These are phyloP conservation scores for Jaminaea rosea DNA, from an alignment of 1,284 basidiomycete species.

Conservation along the genomic window DNA sequence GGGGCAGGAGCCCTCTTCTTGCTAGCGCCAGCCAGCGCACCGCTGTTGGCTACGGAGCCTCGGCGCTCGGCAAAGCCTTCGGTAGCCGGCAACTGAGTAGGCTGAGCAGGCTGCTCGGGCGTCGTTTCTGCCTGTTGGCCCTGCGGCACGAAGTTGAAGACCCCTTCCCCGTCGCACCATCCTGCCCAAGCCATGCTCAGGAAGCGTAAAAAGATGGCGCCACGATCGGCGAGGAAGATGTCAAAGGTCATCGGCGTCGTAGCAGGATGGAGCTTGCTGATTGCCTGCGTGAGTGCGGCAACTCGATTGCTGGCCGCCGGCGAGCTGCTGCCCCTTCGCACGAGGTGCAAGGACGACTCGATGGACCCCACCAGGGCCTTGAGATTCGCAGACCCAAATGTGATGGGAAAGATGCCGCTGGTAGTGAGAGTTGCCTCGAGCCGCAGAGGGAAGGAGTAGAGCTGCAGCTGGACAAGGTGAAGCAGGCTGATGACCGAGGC, in stretches of 20 bases:
- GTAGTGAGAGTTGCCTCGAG: too few relatives aligned
- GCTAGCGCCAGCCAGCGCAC: too few relatives aligned
- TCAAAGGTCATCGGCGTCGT: not conserved
- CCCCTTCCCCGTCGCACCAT: not conserved
- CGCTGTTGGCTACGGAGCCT: not conserved
- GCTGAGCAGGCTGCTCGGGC: not conserved
- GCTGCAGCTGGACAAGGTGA: not conserved
- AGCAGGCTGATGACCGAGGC: not conserved
- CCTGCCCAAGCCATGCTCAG: not conserved
- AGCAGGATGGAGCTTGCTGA: not conserved
- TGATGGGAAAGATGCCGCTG: not conserved
- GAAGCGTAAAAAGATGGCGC: not conserved
- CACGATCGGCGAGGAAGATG: not conserved
- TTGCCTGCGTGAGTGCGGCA: not conserved
- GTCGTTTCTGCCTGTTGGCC: not conserved
- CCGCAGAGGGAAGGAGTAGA: not conserved
- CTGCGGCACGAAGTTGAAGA: not conserved
- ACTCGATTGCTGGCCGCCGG: not conserved
- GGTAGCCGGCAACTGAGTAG: not conserved
- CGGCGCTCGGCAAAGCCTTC: not conserved
- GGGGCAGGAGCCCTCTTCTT: not conserved
- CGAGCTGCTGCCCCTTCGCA: not conserved
- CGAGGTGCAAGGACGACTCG: not conserved
- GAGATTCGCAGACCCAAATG: not conserved
- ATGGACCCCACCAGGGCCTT: not conserved